Conservation (phyloP, 1,139 yeast species). For the Yamadazyma diospyri region DNA sequence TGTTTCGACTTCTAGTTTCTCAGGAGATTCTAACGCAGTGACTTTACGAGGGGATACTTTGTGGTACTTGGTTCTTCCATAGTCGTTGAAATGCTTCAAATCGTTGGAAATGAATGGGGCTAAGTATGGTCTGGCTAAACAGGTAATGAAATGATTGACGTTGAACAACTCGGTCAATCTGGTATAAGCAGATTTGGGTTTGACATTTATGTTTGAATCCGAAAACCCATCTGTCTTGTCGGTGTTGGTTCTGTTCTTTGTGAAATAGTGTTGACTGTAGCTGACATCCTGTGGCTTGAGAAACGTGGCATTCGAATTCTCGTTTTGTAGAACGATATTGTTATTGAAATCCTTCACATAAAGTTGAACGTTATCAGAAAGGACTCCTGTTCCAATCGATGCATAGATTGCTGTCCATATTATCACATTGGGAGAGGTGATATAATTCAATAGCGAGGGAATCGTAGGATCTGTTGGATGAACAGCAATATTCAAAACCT, state of each 20-base stretch:
- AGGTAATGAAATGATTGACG: constrained; percentile 86
- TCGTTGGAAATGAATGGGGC: constrained; percentile 88
- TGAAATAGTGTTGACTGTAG: constrained; percentile 40
- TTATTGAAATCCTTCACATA: constrained; percentile 68
- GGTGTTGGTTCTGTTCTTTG: constrained; percentile 11
- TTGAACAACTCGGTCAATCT: constrained; percentile 87
- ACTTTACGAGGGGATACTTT: constrained; percentile 7
- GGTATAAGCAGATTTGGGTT: constrained; percentile 67
- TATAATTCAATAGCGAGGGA: constrained; percentile 79
- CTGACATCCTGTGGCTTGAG: constrained; percentile 48
- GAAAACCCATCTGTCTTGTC: constrained; percentile 12
- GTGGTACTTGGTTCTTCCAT: constrained; percentile 31
- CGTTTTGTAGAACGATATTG: constrained; percentile 45
- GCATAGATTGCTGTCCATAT: constrained; percentile 84
- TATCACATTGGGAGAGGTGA: constrained; percentile 91
- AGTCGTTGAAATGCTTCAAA: constrained; percentile 55
- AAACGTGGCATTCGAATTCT: constrained; percentile 32
- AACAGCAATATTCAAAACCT: constrained; percentile 81
- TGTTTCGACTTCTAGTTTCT: constrained; percentile 2
- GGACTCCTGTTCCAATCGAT: constrained; percentile 66
- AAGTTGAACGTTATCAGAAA: constrained; percentile 58
- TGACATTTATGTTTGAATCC: constrained; percentile 19
- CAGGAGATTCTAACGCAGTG: neutral
- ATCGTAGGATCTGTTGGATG: constrained; percentile 74
- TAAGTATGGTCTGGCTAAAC: constrained; percentile 87